phyloP scores from a whole-genome alignment of 495 filamentous ascomycete species.

The Emericellopsis terricola region DNA sequence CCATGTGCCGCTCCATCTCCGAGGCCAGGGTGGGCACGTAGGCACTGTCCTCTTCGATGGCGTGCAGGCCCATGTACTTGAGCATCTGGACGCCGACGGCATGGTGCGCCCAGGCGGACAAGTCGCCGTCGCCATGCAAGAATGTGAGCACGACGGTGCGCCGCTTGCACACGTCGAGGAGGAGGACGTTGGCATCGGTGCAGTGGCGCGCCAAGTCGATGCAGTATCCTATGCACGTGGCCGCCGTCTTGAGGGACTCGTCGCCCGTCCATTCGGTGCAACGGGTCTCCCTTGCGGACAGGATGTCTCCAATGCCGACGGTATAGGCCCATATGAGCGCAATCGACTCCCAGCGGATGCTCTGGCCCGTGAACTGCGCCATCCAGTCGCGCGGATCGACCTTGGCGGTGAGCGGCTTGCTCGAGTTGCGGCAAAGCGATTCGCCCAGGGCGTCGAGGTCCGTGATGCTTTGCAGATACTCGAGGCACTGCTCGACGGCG shows the following conservation, averaged over 20 bases:
- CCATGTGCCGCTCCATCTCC: constrained; percentile 19
- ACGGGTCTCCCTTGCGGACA: background rate
- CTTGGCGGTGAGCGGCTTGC: constrained; percentile 9
- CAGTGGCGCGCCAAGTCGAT: constrained; percentile 17
- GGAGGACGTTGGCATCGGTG: constrained; percentile 28
- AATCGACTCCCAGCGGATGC: constrained; percentile 41
- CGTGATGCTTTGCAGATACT: too few species aligned
- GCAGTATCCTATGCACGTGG: constrained; percentile 5
- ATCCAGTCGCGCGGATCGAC: constrained; percentile 18
- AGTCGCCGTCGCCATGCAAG: constrained; percentile 31
- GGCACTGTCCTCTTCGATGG: constrained; percentile 10
- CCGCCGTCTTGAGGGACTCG: too few species aligned
- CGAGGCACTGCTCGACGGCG: too few species aligned
- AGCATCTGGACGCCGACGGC: constrained; percentile 32
- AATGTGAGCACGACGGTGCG: constrained; percentile 27
- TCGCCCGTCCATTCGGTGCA: too few species aligned
- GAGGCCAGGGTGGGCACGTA: constrained; percentile 3
- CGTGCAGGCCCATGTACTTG: constrained; percentile 39
- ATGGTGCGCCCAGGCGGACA: constrained; percentile 33
- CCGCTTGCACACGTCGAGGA: constrained; percentile 26
- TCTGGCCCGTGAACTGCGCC: constrained; percentile 25
- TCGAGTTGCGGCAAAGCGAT: constrained; percentile 11
- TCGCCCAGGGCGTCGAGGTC: too few species aligned
- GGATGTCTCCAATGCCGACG: constrained; percentile 3
- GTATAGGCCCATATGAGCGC: constrained; percentile 33